Conservation (phyloP, 805 yeast species). For the Pichia phayaonensis region DNA sequence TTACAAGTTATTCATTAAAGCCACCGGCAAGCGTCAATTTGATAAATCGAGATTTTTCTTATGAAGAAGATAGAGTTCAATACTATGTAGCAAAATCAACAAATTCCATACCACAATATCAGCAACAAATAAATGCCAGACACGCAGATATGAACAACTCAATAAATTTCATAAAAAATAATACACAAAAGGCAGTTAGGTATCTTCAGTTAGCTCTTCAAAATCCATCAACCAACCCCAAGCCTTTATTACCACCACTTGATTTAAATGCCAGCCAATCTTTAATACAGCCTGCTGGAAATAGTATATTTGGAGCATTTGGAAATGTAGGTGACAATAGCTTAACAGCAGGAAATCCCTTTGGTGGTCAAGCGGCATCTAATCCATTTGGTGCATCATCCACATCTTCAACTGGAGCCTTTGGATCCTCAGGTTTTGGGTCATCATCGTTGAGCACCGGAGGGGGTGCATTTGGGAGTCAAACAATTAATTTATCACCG, state of each 20-base stretch:
- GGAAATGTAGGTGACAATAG: conserved; percentile 1
- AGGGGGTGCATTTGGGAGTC: conserved; percentile 7
- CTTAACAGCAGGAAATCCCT: conserved; percentile 5
- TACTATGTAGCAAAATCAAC: conserved; percentile 35
- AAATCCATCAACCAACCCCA: conserved; percentile 16
- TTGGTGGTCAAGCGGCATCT: conserved; percentile 11
- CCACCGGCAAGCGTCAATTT: conserved; percentile 42
- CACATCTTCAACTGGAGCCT: not conserved
- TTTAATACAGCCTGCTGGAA: not conserved
- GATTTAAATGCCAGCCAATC: not conserved
- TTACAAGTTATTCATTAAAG: conserved; percentile 42
- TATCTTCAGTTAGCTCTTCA: conserved; percentile 43
- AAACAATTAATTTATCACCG: not conserved
- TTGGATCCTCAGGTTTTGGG: conserved; percentile 3
- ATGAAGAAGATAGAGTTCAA: conserved; percentile 44
- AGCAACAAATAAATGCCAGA: conserved; percentile 34
- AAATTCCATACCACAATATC: conserved; percentile 33
- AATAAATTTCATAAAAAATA: conserved; percentile 29
- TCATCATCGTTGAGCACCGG: not conserved
- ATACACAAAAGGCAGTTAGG: conserved; percentile 46
- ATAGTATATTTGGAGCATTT: conserved; percentile 6
- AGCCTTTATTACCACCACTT: conserved; percentile 24
- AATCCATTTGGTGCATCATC: conserved; percentile 20
- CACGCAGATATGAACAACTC: conserved; percentile 40
- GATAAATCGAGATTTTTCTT: conserved; percentile 43